Evolutionary conservation across 106 monocot genomes (phyloP), one percentile per base, ranked within the genome.

Genomic region (Acorus gramineus): DNA sequence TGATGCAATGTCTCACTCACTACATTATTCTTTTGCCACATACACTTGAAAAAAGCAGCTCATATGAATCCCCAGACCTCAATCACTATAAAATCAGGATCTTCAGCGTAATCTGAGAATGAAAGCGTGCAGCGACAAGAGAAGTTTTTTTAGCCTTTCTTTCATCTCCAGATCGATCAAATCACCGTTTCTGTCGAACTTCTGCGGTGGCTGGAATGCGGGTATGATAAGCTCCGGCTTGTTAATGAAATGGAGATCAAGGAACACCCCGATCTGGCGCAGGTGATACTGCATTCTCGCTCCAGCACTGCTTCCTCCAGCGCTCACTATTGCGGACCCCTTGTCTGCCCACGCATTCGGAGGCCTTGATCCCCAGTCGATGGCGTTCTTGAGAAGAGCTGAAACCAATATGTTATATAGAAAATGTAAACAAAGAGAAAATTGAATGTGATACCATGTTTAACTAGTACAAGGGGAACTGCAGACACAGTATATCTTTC

Each of bases 221-320:
- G 62, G 59, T 52, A 89, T 62, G 44, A 79, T 79, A 2, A 89
- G 57, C 52, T 89, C 88, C 1, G 88, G 88, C 46, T 84, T 89
- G 68, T 89, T 89, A 67, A 89, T 84, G 78, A 89, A 89, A 73
- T 89, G 88, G 58, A 89, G 75, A 56, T 89, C 88, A 3, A 89
- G 59, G 46, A 70, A 89, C 12, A 84, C 81, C 0, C 88, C 88
- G 5, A 84, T 73, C 58, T 89, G 88, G 8, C 84, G 88, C 3
- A 89, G 81, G 68, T 89, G 87, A 75, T 84, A 76, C 43, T 88
- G 87, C 44, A 84, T 73, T 57, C 77, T 50, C 12, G 69, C 74
- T 0, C 87, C 87, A 13, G 81, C 87, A 42, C 75, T 84, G 12
- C 64, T 50, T 4, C 87, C 87, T 8, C 71, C 83, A 9, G 84